Percentiles rank a stretch among this genome's conserved stretches.
Evolutionary conservation across 2,329 filamentous ascomycete species (phyloP).

Genomic region (Aureobasidium leucospermi): DNA sequence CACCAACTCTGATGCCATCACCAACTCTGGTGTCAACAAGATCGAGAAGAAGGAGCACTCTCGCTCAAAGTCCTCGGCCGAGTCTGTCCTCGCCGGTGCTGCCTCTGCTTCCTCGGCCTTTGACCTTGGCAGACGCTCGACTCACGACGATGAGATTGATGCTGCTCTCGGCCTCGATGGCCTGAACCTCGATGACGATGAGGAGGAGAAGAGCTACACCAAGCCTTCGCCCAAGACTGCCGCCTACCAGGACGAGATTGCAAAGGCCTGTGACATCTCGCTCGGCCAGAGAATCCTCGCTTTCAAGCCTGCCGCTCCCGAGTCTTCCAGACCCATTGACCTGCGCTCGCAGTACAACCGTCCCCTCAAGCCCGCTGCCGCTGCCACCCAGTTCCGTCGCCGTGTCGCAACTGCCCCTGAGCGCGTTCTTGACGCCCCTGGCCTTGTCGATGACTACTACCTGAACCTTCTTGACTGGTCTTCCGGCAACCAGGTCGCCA

Average conservation of each 20-base stretch:
- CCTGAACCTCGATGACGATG: slow-evolving; percentile 67
- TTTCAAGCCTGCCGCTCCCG: slow-evolving; percentile 96
- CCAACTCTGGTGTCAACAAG: slow-evolving; percentile 75
- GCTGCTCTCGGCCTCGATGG: slow-evolving; percentile 63
- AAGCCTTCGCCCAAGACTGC: slow-evolving; percentile 80
- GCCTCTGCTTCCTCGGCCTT: slow-evolving; percentile 55
- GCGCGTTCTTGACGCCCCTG: slow-evolving; percentile 90
- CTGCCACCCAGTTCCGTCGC: slow-evolving; percentile 79
- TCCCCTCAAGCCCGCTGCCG: slow-evolving; percentile 70
- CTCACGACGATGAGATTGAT: slow-evolving; percentile 59
- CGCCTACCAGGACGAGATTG: slow-evolving; percentile 86
- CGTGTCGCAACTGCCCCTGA: slow-evolving; percentile 92
- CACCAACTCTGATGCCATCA: slow-evolving; percentile 77
- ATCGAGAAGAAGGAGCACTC: slow-evolving; percentile 65
- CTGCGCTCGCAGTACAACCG: slow-evolving; percentile 97
- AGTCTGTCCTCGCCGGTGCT: slow-evolving; percentile 61
- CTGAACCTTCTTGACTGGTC: slow-evolving; percentile 98
- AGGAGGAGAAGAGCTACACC: slow-evolving; percentile 57
- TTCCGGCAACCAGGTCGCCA: slow-evolving; percentile 93
- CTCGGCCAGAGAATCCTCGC: slow-evolving; percentile 92
- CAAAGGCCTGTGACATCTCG: slow-evolving; percentile 84
- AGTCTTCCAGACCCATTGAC: slow-evolving; percentile 97
- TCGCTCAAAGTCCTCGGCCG: slow-evolving; percentile 65
- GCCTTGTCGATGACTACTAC: slow-evolving; percentile 97
- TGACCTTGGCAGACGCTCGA: slow-evolving; percentile 52